phyloP scores from a whole-genome alignment of 768 basidiomycete genomes.

The Leccinum pellstonianum region DNA sequence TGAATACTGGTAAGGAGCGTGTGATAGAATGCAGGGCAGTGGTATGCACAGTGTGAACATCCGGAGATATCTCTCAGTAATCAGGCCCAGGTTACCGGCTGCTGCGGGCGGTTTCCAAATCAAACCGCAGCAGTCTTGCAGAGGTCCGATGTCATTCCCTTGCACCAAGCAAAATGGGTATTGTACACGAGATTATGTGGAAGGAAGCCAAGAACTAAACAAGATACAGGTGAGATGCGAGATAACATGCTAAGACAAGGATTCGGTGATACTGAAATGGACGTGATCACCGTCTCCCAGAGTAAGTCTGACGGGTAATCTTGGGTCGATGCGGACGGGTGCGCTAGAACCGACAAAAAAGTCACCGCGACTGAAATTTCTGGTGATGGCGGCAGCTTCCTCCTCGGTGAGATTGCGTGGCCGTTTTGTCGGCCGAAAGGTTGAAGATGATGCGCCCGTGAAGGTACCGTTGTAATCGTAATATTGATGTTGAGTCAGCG shows the following conservation, averaged over 20 bases:
- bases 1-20: slow-evolving; percentile 1
- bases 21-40: neutral
- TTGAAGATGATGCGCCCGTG: slow-evolving; percentile 67
- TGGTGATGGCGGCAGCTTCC: slow-evolving; percentile 78
- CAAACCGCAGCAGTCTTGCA: neutral
- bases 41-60: neutral
- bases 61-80: neutral
- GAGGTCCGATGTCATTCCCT: slow-evolving; percentile 7
- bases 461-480: slow-evolving; percentile 76
- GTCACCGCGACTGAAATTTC: slow-evolving; percentile 78
- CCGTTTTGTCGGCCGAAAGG: slow-evolving; percentile 79
- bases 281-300: slow-evolving; percentile 83
- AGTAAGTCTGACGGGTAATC: slow-evolving; percentile 74
- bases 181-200: slow-evolving; percentile 21
- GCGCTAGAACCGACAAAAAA: slow-evolving; percentile 81
- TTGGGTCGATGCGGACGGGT: slow-evolving; percentile 80
- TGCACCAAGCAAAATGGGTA: slow-evolving; percentile 12
- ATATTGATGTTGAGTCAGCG: slow-evolving; percentile 58
- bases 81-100: neutral
- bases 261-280: slow-evolving; percentile 58
- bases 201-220: slow-evolving; percentile 10
- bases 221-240: slow-evolving; percentile 21
- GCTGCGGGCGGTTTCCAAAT: slow-evolving; percentile 3
- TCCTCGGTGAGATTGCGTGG: slow-evolving; percentile 80
- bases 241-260: slow-evolving; percentile 36